Percentiles rank a stretch among this genome's conserved stretches.
Conservation (phyloP, 768 basidiomycete species). For the Mycena indigotica region DNA sequence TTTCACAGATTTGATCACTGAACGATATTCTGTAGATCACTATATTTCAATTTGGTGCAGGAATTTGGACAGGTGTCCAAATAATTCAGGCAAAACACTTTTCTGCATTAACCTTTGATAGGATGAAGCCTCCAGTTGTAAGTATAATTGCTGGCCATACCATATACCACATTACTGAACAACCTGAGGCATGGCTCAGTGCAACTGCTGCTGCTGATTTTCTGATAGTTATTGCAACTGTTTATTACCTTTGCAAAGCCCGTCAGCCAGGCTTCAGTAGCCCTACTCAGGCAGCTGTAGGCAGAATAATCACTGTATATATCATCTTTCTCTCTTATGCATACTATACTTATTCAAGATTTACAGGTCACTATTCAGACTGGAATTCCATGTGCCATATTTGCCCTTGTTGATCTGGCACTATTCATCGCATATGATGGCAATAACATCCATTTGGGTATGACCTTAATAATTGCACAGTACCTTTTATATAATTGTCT, state of each 20-base stretch:
- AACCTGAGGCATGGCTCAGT: constrained; percentile 20
- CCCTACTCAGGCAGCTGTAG: constrained; percentile 8
- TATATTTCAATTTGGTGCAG: constrained; percentile 1
- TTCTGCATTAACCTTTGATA: neutral
- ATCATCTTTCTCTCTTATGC: too few relatives aligned
- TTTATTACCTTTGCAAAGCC: constrained; percentile 18
- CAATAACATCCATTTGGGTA: constrained; percentile 23
- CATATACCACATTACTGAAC: neutral
- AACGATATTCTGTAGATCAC: constrained; percentile 3
- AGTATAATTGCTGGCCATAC: neutral
- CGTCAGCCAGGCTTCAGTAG: constrained; percentile 7
- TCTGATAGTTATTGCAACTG: constrained; percentile 21
- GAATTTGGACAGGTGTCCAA: constrained; percentile 1
- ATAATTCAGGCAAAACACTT: constrained; percentile 2
- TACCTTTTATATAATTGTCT: neutral
- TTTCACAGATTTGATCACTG: too few relatives aligned
- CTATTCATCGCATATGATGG: constrained; percentile 21
- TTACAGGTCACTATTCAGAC: constrained; percentile 26
- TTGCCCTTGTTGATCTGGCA: constrained; percentile 20
- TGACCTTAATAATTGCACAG: constrained; percentile 9
- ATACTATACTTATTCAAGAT: neutral
- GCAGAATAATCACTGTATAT: constrained; percentile 10
- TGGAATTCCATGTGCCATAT: constrained; percentile 22
- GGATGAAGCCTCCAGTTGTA: neutral
- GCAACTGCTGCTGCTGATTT: constrained; percentile 23